Percentiles rank a stretch among this genome's conserved stretches.
Conservation (phyloP, 2,329 filamentous ascomycete genomes). For the Penicillium crustosum region DNA sequence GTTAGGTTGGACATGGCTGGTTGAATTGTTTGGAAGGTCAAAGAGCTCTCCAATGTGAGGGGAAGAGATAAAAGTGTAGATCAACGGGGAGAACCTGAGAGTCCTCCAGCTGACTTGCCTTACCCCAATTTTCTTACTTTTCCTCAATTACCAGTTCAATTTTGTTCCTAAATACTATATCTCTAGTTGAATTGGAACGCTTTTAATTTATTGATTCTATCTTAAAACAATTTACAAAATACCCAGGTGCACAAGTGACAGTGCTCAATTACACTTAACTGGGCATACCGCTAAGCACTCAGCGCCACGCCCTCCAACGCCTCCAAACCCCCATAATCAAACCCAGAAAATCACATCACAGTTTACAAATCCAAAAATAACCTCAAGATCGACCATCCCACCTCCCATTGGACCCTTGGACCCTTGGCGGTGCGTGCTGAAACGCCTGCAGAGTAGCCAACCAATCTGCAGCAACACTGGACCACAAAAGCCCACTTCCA, state of each 20-base stretch:
- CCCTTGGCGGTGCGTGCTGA: constrained; percentile 24
- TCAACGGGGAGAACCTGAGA: background rate
- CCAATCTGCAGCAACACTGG: constrained; percentile 11
- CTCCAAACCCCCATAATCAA: background rate
- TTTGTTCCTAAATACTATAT: no score
- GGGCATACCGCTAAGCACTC: background rate
- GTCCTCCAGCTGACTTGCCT: background rate
- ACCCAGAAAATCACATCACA: background rate
- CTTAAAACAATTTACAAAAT: no score
- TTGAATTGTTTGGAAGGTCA: background rate
- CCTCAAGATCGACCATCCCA: background rate
- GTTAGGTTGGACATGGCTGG: constrained; percentile 39
- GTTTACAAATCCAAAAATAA: constrained; percentile 21
- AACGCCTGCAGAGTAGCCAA: constrained; percentile 5
- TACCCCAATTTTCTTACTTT: background rate
- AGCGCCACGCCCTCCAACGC: background rate
- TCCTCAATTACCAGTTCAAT: background rate
- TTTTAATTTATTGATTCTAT: background rate
- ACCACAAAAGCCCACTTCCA: background rate
- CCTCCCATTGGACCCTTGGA: constrained; percentile 5
- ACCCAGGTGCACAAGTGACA: background rate
- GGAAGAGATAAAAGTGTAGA: constrained; percentile 2
- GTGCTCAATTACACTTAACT: background rate
- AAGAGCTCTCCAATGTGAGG: constrained; percentile 3
- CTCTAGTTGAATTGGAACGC: no score